Evolutionary conservation across 2,329 filamentous ascomycete species (phyloP), one percentile per base, ranked within the genome.

Genomic region (Aspergillus aculeatinus): DNA sequence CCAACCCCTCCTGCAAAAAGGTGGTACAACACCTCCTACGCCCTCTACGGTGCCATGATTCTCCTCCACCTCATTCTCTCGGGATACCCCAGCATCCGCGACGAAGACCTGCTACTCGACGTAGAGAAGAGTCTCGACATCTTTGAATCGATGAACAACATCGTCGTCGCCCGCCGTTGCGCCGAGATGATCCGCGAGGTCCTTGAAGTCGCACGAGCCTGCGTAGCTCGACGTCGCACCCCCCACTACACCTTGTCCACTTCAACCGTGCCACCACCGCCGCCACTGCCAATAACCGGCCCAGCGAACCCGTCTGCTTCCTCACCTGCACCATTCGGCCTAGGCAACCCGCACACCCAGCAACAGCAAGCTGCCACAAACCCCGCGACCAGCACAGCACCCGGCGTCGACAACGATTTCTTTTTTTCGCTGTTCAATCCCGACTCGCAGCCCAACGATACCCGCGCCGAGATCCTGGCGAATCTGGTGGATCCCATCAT

Each of bases 1-100:
- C 19, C 14, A 51, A 54, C 5, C 21, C n/a, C 29, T 23, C 23
- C 35, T 3, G 7, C 2, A 9, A 29, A 29, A 60, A 67, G 67
- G 67, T 74, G 72, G 72, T 73, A 74, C 50, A 72, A 70, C 33
- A 70, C 71, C 44, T 73, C 72, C 16, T 74, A 73, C 55, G 67
- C 70, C 7, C 61, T 74, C n/a, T 72, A 74, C 57, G 70, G 70
- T 5, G 67, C 65, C 56, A 74, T 73, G 69, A 73, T 74, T 29
- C 62, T 74, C 23, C 68, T 74, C 7, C 66, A 73, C 61, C 51
- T 62, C 47, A 39, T 64, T 55, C 56, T 64, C 57, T 50, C 55
- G 21, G 58, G 57, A 27, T 63, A 62, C n/a, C 35, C 51, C 48
- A 44, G 33, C 5, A 61, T 67, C 11, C 59, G 60, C 39, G 62